phyloP scores from a whole-genome alignment of 2,329 filamentous ascomycete species.

The Endoconidiophora polonica region DNA sequence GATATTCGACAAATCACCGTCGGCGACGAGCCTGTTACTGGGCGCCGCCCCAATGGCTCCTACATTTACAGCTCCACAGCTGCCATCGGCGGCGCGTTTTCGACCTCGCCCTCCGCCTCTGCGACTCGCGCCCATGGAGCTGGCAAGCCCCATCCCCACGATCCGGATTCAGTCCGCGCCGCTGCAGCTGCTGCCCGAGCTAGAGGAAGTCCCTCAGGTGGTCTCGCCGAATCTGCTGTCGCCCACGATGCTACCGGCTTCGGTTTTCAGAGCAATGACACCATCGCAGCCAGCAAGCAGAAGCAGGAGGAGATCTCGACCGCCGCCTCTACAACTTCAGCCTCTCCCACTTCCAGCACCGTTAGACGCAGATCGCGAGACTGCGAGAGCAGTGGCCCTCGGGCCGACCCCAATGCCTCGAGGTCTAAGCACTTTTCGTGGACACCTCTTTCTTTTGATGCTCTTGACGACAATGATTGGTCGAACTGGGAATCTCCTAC shows the following conservation, averaged over 20 bases:
- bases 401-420: slow-evolving; percentile 20
- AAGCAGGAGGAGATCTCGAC: neutral
- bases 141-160: slow-evolving; percentile 16
- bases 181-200: slow-evolving; percentile 25
- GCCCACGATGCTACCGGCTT: slow-evolving; percentile 3
- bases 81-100: neutral
- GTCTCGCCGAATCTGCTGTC: slow-evolving; percentile 13
- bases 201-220: slow-evolving; percentile 16
- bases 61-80: slow-evolving; percentile 9
- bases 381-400: slow-evolving; percentile 1
- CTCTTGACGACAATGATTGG: slow-evolving; percentile 46
- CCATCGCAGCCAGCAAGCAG: neutral
- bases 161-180: slow-evolving; percentile 31
- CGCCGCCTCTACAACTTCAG: slow-evolving; percentile 9
- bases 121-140: slow-evolving; percentile 10
- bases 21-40: slow-evolving; percentile 71
- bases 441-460: slow-evolving; percentile 40
- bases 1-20: slow-evolving; percentile 91
- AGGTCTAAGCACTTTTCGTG: slow-evolving; percentile 41
- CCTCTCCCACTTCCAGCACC: slow-evolving; percentile 6
- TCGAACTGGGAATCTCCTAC: slow-evolving; percentile 44
- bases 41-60: slow-evolving; percentile 19
- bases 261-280: neutral
- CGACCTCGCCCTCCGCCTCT: slow-evolving; percentile 2
- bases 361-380: slow-evolving; percentile 9